These are phyloP conservation scores for Hydnomerulius pinastri DNA, from an alignment of 768 basidiomycete genomes.

Conservation along the genomic window DNA sequence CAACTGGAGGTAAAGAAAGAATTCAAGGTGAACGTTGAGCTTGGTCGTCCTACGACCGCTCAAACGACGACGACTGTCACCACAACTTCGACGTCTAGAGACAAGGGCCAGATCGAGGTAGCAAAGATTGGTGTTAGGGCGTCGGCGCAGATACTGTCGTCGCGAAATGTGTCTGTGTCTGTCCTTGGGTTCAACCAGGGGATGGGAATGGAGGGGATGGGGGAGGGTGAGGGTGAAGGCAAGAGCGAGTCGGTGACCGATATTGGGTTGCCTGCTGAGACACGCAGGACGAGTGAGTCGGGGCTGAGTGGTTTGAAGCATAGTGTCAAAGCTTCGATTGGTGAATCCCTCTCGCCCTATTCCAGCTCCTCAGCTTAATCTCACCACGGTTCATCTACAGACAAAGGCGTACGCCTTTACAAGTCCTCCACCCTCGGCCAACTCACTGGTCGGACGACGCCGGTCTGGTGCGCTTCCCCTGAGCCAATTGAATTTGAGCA, in stretches of 20 bases:
- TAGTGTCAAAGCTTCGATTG: slow-evolving; percentile 72
- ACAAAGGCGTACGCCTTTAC: slow-evolving; percentile 67
- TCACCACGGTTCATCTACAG: slow-evolving; percentile 37
- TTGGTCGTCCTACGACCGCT: slow-evolving; percentile 5
- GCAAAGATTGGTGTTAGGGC: slow-evolving; percentile 30
- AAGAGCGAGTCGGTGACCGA: slow-evolving; percentile 19
- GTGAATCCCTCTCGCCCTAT: slow-evolving; percentile 38
- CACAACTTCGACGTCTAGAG: slow-evolving; percentile 23
- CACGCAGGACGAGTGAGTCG: slow-evolving; percentile 33
- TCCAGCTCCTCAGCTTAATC: neutral
- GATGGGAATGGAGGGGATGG: slow-evolving; percentile 7
- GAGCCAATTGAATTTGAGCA: slow-evolving; percentile 35
- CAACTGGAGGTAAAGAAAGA: slow-evolving; percentile 5
- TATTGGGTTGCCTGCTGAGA: slow-evolving; percentile 27
- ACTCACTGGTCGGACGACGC: slow-evolving; percentile 33
- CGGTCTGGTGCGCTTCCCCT: slow-evolving; percentile 30
- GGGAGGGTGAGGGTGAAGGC: slow-evolving; percentile 4
- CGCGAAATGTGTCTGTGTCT: slow-evolving; percentile 24
- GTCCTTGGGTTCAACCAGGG: slow-evolving; percentile 14
- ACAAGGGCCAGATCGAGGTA: slow-evolving; percentile 31
- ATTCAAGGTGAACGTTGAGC: neutral
- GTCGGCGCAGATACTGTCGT: slow-evolving; percentile 28
- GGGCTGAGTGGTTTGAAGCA: slow-evolving; percentile 60
- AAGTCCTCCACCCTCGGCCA: slow-evolving; percentile 61
- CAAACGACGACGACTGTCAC: slow-evolving; percentile 14